phyloP scores from a whole-genome alignment of 2,329 filamentous ascomycete genomes.

The Talaromyces piceae region DNA sequence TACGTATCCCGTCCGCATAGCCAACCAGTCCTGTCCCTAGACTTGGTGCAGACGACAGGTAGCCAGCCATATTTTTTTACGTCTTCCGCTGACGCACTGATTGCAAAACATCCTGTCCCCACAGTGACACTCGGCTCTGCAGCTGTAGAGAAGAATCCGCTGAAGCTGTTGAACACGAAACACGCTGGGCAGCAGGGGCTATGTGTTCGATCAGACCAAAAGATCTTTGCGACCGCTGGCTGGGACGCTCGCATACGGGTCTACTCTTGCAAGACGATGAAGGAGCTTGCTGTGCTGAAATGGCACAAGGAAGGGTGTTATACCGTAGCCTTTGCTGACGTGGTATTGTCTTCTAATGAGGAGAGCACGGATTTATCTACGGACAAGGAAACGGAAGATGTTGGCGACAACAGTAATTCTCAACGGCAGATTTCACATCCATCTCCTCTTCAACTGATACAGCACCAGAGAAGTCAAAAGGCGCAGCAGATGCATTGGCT shows the following conservation, averaged over 20 bases:
- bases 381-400: neutral
- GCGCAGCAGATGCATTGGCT: slow-evolving; percentile 76
- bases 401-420: neutral
- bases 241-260: slow-evolving; percentile 82
- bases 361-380: neutral
- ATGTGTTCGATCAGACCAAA: slow-evolving; percentile 67
- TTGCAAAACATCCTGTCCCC: slow-evolving; percentile 68
- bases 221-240: slow-evolving; percentile 80
- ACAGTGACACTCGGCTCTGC: slow-evolving; percentile 1
- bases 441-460: slow-evolving; percentile 44
- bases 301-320: slow-evolving; percentile 92
- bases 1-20: slow-evolving; percentile 64
- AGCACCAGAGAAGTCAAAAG: slow-evolving; percentile 55
- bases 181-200: slow-evolving; percentile 87
- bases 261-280: slow-evolving; percentile 72
- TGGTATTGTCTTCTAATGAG: slow-evolving; percentile 18
- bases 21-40: slow-evolving; percentile 74
- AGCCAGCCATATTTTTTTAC: slow-evolving; percentile 59
- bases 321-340: slow-evolving; percentile 61
- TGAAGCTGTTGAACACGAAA: slow-evolving; percentile 65
- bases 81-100: slow-evolving; percentile 70
- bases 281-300: slow-evolving; percentile 83
- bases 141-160: slow-evolving; percentile 32
- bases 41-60: slow-evolving; percentile 40
- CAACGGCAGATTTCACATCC: neutral